Conservation (phyloP, 768 basidiomycete genomes). For the Pisolithus microcarpus region DNA sequence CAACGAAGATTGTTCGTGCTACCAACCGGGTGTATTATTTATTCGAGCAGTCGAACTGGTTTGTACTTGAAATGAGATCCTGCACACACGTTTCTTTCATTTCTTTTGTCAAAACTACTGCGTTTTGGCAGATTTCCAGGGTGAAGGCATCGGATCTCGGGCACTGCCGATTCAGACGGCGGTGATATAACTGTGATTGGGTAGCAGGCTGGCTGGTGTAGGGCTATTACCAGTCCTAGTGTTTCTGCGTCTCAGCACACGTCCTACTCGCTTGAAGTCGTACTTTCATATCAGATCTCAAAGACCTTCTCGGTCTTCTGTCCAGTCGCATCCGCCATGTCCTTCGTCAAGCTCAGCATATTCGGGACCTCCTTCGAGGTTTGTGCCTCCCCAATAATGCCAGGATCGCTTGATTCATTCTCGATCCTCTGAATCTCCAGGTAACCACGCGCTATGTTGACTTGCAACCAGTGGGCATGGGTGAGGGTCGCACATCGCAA, state of each 20-base stretch:
- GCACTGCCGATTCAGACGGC: not conserved
- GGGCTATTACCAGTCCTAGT: not conserved
- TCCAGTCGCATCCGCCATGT: conserved; percentile 42
- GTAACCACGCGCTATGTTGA: conserved; percentile 99
- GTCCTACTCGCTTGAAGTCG: too few species aligned
- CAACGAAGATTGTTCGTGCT: too few species aligned
- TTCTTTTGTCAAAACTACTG: too few species aligned
- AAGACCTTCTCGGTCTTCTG: not conserved
- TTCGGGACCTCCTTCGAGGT: conserved; percentile 98
- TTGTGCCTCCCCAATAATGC: conserved; percentile 9
- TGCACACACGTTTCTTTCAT: too few species aligned
- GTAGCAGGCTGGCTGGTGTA: too few species aligned
- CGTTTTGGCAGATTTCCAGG: too few species aligned
- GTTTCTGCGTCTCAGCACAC: conserved; percentile 9
- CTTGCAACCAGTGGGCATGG: conserved; percentile 99
- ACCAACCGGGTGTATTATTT: too few species aligned
- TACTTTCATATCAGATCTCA: not conserved
- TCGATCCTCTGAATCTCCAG: conserved; percentile 35
- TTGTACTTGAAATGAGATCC: too few species aligned
- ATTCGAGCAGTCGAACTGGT: too few species aligned
- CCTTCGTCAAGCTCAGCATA: conserved; percentile 96
- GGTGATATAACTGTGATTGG: not conserved
- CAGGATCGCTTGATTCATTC: conserved; percentile 10
- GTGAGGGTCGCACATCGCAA: conserved; percentile 39
- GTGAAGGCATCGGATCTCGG: conserved; percentile 7